Evolutionary conservation across 257 asterid genomes (phyloP), one percentile per base, ranked within the genome.

Genomic region (Galeopsis tetrahit): DNA sequence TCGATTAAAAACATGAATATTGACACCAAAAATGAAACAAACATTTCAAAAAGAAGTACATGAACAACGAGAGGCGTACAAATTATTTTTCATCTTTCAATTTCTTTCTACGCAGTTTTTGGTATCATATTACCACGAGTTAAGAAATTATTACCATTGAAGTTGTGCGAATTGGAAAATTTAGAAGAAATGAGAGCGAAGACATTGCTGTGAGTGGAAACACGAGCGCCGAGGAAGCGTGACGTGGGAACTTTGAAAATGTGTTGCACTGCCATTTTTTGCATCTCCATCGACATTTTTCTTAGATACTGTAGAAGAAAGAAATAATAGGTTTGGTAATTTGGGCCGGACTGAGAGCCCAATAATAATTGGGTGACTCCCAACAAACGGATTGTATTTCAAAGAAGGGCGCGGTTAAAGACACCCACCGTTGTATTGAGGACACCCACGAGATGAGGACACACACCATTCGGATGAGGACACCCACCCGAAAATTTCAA

Each of bases 241-340:
- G 91, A 81, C 4, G 83, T 5, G 58, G 86, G 82, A 39, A 77
- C 51, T 86, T 69, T 83, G 81, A 88, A 77, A 76, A 85, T 60
- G 76, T 77, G 92, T 0, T 74, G 78, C 71, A 81, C 58, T 42
- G 80, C 82, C 90, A 82, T 85, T 74, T 78, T 81, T 78, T 1
- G 73, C 79, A 68, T 32, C 60, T 56, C 66, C 43, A 31, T 36
- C 61, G 13, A 21, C 63, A 21, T 34, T 68, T 7, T 32, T 42
- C 42, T 58, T 33, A 32, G 63, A 21, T 52, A 10, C 7, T 8
- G 6, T 28, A 11, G 7, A 2, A 15, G 3, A 5, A 9, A 39
- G 42, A 8, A 32, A 32, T 6, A 4, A 11, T 48, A 52, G 68
- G 70, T 53, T 31, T 40, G 0, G 13, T 2, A 40, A 32, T 61